Evolutionary conservation across 768 basidiomycete genomes (phyloP), one percentile per base, ranked within the genome.

Genomic region (Rhizopogon rudus): DNA sequence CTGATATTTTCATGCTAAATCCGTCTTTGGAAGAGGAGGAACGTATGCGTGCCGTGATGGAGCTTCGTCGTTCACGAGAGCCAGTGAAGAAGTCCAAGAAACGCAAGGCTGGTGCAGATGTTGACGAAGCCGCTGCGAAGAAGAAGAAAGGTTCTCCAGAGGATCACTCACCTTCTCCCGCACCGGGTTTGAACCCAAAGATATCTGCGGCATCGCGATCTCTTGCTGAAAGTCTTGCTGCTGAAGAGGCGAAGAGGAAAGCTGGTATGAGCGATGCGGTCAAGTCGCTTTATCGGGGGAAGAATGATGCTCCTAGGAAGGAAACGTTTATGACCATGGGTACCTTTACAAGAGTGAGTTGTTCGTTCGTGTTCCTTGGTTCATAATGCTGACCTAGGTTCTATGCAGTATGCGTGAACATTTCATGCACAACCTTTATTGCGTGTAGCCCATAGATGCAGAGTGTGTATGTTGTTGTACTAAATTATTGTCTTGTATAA

Each of bases 291-390:
- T 97, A 95, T 66, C 63, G 60, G 17, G 78, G 71, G 41, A 68
- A 74, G 10, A 82, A 83, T 55, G 79, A 82, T 20, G 78, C 75
- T 14, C 71, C 78, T 50, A 77, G 75, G 66, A 91, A 93, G 66
- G 88, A 89, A 72, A 93, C 91, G 6, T 95, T 93, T 62, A 92
- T 92, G 81, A 95, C 93, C 1, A 89, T 87, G 81, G 84, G 86
- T 16, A 96, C 93, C 12, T 97, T 95, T 61, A 95, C 89, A 8
- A 81, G 93, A 73, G 93, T 93, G 65, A 70, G 93, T 76, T 3
- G 1, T 17, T 40, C 16, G 17, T 29, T 17, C 3, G 6, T 7
- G 17, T 31, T 4, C 13, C 4, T 29, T 7, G 3, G 8, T 46
- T 28, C 5, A 5, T 6, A 3, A 29, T 20, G 13, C 31, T 25